A percentile compares a stretch with the other conserved stretches of the same genome.
These are phyloP conservation scores for Crucihimalaya himalaica DNA, from an alignment of 345 rosid species.

Conservation along the genomic window DNA sequence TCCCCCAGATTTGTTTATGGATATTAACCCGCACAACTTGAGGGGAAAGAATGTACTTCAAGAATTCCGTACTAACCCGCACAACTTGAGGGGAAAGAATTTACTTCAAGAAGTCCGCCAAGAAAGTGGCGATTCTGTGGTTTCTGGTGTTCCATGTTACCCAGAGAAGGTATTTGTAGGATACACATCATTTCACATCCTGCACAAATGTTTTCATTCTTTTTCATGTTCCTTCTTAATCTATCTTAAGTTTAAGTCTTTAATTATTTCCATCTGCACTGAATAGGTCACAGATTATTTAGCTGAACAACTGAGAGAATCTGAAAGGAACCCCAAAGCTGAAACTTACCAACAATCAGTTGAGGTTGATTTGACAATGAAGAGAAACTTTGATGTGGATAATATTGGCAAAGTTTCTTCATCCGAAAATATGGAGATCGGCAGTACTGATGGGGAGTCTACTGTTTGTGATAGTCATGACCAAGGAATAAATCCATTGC, in stretches of 20 bases:
- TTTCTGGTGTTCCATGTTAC: conserved; percentile 33
- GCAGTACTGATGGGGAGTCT: conserved; percentile 34
- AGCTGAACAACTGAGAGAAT: conserved; percentile 46
- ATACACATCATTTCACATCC: conserved; percentile 34
- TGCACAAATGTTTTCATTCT: conserved; percentile 8
- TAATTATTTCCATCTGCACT: conserved; percentile 30
- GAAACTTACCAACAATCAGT: conserved; percentile 47
- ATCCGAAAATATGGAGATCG: conserved; percentile 38
- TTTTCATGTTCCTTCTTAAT: not conserved
- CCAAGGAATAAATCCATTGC: conserved; percentile 65
- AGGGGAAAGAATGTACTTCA: conserved; percentile 45
- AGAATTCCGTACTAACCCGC: conserved; percentile 49
- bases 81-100: conserved; percentile 44
- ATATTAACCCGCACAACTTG: conserved; percentile 54
- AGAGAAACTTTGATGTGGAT: conserved; percentile 31
- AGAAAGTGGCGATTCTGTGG: conserved; percentile 37
- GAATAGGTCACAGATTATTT: conserved; percentile 36
- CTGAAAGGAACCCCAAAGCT: conserved; percentile 42
- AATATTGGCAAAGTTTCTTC: conserved; percentile 46
- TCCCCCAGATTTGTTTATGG: conserved; percentile 76
- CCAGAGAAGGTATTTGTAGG: conserved; percentile 41
- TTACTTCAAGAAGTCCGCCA: conserved; percentile 42
- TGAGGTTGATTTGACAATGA: conserved; percentile 32
- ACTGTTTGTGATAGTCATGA: conserved; percentile 44
- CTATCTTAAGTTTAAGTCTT: conserved; percentile 17